Conservation (phyloP, 441 rosid species). For the Croton setiger region DNA sequence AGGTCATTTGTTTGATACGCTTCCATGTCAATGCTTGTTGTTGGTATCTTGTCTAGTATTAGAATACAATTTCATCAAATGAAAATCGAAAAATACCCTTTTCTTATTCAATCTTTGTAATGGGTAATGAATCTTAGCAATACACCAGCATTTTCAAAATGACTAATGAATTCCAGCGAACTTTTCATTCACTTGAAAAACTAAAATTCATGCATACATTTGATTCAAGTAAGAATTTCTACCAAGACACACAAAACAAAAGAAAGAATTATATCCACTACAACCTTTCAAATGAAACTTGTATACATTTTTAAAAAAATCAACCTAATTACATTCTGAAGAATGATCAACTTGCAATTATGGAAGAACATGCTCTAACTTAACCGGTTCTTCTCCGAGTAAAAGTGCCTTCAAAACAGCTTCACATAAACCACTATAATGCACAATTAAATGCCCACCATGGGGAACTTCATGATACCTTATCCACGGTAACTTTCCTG, state of each 20-base stretch:
- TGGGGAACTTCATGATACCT: conserved; percentile 41
- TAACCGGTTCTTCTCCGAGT: conserved; percentile 44
- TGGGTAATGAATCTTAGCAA: not conserved
- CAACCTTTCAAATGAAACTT: conserved; percentile 19
- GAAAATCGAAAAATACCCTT: not conserved
- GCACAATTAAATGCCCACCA: conserved; percentile 50
- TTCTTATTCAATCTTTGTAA: not conserved
- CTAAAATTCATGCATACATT: not conserved
- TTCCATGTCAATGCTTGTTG: too few relatives aligned
- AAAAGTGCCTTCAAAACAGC: conserved; percentile 42
- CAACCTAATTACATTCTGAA: conserved; percentile 22
- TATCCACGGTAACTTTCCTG: conserved; percentile 46
- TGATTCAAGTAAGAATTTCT: not conserved
- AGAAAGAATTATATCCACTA: conserved; percentile 22
- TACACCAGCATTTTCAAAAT: not conserved
- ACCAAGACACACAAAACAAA: not conserved
- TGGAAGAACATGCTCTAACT: conserved; percentile 31
- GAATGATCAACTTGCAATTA: conserved; percentile 5
- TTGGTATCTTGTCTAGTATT: too few relatives aligned
- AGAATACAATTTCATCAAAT: not conserved
- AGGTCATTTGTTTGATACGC: not conserved
- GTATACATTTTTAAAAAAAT: not conserved
- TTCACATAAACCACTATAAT: conserved; percentile 41
- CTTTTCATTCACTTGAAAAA: not conserved
- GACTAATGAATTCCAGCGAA: not conserved